Percentiles rank a stretch among this genome's conserved stretches.
Evolutionary conservation across 179 eudicot genomes (phyloP).

Genomic region (Actinidia arguta): DNA sequence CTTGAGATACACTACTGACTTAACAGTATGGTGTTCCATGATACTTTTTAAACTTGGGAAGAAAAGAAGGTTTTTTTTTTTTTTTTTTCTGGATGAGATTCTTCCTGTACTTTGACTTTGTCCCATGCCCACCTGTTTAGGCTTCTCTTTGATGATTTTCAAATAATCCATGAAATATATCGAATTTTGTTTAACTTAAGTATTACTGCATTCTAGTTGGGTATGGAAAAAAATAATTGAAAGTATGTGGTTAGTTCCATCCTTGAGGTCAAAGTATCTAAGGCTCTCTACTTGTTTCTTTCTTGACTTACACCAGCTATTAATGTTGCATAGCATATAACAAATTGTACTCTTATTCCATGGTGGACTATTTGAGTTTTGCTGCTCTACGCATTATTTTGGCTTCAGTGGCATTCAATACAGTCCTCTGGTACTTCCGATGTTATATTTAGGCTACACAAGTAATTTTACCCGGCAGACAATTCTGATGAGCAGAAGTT

Average conservation of each 20-base stretch:
- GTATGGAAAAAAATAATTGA: not conserved
- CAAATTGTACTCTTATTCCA: not conserved
- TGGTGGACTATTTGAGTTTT: not conserved
- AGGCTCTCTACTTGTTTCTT: not conserved
- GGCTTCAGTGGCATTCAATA: not conserved
- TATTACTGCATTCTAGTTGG: constrained; percentile 1
- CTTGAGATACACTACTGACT: no score
- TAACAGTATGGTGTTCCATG: no score
- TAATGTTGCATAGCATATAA: not conserved
- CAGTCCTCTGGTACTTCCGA: no score
- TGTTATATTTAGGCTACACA: no score
- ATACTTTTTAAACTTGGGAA: no score
- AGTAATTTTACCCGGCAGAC: no score
- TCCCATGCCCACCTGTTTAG: no score
- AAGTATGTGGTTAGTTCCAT: not conserved
- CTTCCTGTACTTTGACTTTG: no score
- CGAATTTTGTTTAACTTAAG: not conserved
- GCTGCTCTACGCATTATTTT: constrained; percentile 2
- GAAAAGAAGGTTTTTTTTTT: no score
- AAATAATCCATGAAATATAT: not conserved
- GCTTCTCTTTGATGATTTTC: no score
- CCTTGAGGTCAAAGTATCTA: not conserved
- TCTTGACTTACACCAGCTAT: not conserved
- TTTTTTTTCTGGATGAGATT: no score
- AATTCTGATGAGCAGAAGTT: no score